Conservation (phyloP, 192 early-diverging fungal species). For the Coemansia sp. region DNA sequence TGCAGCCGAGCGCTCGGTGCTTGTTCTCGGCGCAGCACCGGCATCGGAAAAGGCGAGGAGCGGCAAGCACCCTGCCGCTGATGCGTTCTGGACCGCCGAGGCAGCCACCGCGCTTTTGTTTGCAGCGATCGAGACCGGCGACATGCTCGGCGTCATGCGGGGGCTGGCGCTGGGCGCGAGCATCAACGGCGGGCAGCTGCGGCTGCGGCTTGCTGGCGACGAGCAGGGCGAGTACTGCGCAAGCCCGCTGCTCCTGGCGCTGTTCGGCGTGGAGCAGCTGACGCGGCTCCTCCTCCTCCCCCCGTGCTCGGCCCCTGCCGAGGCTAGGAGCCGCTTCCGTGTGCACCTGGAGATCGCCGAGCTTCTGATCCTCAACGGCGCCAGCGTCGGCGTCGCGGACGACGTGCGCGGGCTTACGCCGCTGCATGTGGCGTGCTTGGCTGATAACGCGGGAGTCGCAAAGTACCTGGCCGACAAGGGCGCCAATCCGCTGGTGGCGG, state of each 20-base stretch:
- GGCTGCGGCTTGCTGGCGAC: neutral
- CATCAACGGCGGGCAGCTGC: constrained; percentile 47
- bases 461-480: constrained; percentile 45
- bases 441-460: neutral
- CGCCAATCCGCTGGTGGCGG: constrained; percentile 25
- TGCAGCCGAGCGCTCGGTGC: neutral
- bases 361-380: constrained; percentile 50
- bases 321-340: neutral
- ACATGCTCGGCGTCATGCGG: constrained; percentile 59
- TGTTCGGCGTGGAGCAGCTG: constrained; percentile 20
- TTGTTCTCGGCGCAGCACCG: neutral
- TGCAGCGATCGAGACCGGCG: constrained; percentile 43
- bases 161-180: constrained; percentile 78
- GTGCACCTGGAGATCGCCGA: constrained; percentile 43
- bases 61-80: neutral
- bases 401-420: constrained; percentile 10
- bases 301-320: neutral
- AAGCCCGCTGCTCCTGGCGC: constrained; percentile 29
- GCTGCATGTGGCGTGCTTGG: constrained; percentile 37
- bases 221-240: neutral
- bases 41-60: neutral
- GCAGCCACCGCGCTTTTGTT: constrained; percentile 31
- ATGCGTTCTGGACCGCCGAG: constrained; percentile 6
- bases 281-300: neutral
- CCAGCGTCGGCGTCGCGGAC: constrained; percentile 15